These are phyloP conservation scores for Rubia tinctorum DNA, from an alignment of 305 asterid genomes.

Conservation along the genomic window DNA sequence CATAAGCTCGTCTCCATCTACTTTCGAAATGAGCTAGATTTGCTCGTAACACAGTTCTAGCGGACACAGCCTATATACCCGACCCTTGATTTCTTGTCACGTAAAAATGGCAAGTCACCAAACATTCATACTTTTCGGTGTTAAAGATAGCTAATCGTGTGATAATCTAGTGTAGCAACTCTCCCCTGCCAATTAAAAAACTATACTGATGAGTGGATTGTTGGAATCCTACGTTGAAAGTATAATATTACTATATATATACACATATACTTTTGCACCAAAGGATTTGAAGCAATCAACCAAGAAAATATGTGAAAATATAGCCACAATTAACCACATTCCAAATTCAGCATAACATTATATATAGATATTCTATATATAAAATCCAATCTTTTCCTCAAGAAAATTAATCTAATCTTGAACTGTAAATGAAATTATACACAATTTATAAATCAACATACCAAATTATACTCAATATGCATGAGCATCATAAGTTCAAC, in stretches of 20 bases:
- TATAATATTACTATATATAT: background rate
- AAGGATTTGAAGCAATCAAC: background rate
- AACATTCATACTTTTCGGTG: background rate
- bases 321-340: background rate
- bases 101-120: background rate
- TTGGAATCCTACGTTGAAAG: background rate
- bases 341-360: background rate
- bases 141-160: background rate
- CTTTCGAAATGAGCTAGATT: no score
- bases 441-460: conserved; percentile 2
- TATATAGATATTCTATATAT: background rate
- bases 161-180: background rate
- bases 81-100: no score
- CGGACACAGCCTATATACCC: no score
- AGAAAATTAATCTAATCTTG: conserved; percentile 4
- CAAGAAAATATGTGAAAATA: background rate
- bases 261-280: background rate
- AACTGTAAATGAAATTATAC: background rate
- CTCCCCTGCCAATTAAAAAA: background rate
- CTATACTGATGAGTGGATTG: background rate
- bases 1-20: no score
- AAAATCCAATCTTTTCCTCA: background rate
- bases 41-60: no score
- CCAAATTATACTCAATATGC: background rate
- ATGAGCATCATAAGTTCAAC: background rate